Evolutionary conservation across 2,329 filamentous ascomycete species (phyloP), one percentile per base, ranked within the genome.

Genomic region (Penicillium hordei): DNA sequence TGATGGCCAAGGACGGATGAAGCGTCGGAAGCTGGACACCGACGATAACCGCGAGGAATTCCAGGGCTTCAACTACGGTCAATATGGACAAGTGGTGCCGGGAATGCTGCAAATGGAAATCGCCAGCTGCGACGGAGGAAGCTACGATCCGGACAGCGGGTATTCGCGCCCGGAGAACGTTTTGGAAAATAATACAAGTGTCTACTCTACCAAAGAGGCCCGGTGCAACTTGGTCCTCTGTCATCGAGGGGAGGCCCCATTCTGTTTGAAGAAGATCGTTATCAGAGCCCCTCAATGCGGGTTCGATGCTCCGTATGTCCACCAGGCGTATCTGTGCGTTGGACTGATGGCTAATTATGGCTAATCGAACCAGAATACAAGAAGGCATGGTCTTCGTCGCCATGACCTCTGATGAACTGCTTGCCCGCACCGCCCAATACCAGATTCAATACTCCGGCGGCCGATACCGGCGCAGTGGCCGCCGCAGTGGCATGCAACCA

Each of bases 311-410:
- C 92, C 92, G 90, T 95, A 85, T 75, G 90, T 85, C 19, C 21
- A 58, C 50, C 48, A 19, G 38, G 12, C 15, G 42, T 53, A 29
- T 5, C 17, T 40, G 50, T 21, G 34, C 42, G 19, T 58, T 46
- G 59, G 60, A 44, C 75, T 81, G 63, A 36, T 36, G 3, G 29
- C 19, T 34, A 80, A 67, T 50, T 10, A 7, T 40, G 42, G 25
- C 57, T 57, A 42, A 57, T 34, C 25, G 60, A 55, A 54, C 46
- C 71, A 93, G 90, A 53, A 88, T 96, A 52, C 88, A 93, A 75
- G 90, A 96, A 81, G 93, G 94, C 44, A 88, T 97, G 83, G 85
- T 97, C 1, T 97, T 97, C 70, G 83, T 97, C 29, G 85, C 90
- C 45, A 96, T 97, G 93, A 84, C 86, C 40, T 84, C 87, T 38